Base-by-base conservation (phyloP, 306 rosid genomes). In the Prunus armeniaca region DNA sequence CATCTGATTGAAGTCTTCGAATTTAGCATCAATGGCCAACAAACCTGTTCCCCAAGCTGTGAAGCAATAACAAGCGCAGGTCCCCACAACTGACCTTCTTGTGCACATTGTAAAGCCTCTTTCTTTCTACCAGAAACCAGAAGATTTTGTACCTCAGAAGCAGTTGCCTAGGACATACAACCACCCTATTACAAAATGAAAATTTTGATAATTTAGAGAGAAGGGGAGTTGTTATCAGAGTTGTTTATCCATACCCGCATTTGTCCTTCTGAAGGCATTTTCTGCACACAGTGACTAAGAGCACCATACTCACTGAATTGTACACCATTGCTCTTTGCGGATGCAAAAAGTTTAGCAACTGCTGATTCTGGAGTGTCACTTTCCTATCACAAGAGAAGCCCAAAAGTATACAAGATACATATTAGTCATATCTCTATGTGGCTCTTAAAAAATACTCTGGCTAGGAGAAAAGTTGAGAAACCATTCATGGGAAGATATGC, bases 11-110 rank as follows among this genome's bases (percentile, higher is more conserved):
- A 65, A 51, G 79, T 73, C 51, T 25, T 28, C 55, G 22, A 64
- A 43, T 41, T 54, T 14, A 51, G 67, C 55, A 54, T 55, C 22
- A 78, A 34, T 38, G 67, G 27, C 70, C 41, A 73, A 77, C 87
- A 68, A 69, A 92, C 98, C 96, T 92, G 88, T 27, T 92, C 93
- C 30, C 98, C 96, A 78, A 95, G 96, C 83, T 90, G 96, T 65
- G 97, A 89, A 84, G 98, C 93, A 80, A 95, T 91, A 78, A 92
- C 90, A 84, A 95, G 92, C 4, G 98, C 97, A 61, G 99, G 99
- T 58, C 99, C 99, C 99, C 99, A 95, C 88, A 95, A 76, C 14
- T 95, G 99, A 78, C 99, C 97, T 79, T 87, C 97, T 81, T 90
- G 96, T 51, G 99, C 99, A 80, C 74, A 86, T 71, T 88, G 93